These are phyloP conservation scores for Ulota crispa DNA, from an alignment of 225 moss, liverwort and hornwort species.

Conservation along the genomic window DNA sequence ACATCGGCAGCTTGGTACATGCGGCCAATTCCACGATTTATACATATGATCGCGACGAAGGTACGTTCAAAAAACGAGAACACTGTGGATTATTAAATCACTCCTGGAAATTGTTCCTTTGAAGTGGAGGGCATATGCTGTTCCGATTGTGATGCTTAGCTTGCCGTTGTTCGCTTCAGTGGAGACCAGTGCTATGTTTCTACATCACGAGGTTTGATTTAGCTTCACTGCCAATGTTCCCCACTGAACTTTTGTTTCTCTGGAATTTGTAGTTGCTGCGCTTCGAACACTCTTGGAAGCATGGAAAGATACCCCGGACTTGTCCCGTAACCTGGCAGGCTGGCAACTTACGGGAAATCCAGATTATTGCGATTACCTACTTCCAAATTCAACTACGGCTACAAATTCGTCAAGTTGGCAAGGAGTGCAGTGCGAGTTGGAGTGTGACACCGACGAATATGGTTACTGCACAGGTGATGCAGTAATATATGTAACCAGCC, in stretches of 20 bases:
- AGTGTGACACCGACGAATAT: not conserved
- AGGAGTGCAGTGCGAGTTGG: slow-evolving; percentile 10
- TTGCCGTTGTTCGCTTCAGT: not conserved
- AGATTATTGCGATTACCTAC: not conserved
- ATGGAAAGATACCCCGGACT: slow-evolving; percentile 12
- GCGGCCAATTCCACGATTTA: rapidly evolving
- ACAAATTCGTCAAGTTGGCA: slow-evolving; percentile 1
- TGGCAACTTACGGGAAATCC: not conserved
- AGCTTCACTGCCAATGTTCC: not conserved
- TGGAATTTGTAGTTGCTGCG: not conserved
- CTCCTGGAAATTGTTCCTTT: not conserved
- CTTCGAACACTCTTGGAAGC: not conserved
- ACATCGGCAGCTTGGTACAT: not conserved
- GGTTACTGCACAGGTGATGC: not conserved
- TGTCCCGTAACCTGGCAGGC: slow-evolving; percentile 15
- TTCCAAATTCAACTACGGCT: not conserved
- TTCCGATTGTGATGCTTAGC: not conserved
- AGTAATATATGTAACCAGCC: rapidly evolving
- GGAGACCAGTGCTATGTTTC: not conserved
- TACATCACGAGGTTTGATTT: not conserved
- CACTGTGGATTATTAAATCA: not conserved
- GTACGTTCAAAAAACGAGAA: not conserved
- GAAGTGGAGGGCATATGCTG: not conserved
- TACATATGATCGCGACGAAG: rapidly evolving
- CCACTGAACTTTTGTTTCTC: not conserved